Base-by-base conservation (phyloP, 1,139 yeast species). In the Taiozyma onychis region DNA sequence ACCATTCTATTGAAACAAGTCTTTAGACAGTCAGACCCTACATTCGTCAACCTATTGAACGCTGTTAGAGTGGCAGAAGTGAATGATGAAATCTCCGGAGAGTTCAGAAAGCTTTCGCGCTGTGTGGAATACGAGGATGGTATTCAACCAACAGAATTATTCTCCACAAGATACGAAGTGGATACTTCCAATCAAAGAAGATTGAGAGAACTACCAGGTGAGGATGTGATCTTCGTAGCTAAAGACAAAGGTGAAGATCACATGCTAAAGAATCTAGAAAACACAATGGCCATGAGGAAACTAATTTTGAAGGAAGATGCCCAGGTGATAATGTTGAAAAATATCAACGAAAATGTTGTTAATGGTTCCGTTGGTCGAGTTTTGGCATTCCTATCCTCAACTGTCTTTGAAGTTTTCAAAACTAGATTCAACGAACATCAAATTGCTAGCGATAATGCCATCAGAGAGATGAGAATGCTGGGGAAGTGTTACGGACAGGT, bases 271-370 rank as follows among this genome's bases (percentile, higher is more conserved):
- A 42, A 77, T 41, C 67, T 88, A 49, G 79, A 78, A 22, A 79
- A 81, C 53, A 80, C 88, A 45, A 76, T 91, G 72, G 95, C 95
- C 7, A 87, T 85, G 6, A 72, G 74, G 45, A 65, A 66, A n/a
- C 67, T 93, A 16, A 73, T 72, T 1, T 71, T 93, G 59, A 91
- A 90, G 61, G 80, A 78, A 49, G 88, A 88, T 48, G 95, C 97
- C 0, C 99, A 93, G 67, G 99, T 93, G 0, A 91, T 93, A 97
- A 84, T 95, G 77, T 75, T 93, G 56, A 93, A 91, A 65, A 95
- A 93, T 64, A 77, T 83, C 51, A 97, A 90, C 60, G 93, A 85
- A 44, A 79, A 85, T 1, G 72, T 93, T 44, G 98, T 95, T 24
- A 93, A 93, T 66, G 99, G 99, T 0, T 81, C 97, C 0, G 72